A percentile compares a stretch with the other conserved stretches of the same genome.
phyloP scores from a whole-genome alignment of 1,284 basidiomycete species.

The Earliella scabrosa region DNA sequence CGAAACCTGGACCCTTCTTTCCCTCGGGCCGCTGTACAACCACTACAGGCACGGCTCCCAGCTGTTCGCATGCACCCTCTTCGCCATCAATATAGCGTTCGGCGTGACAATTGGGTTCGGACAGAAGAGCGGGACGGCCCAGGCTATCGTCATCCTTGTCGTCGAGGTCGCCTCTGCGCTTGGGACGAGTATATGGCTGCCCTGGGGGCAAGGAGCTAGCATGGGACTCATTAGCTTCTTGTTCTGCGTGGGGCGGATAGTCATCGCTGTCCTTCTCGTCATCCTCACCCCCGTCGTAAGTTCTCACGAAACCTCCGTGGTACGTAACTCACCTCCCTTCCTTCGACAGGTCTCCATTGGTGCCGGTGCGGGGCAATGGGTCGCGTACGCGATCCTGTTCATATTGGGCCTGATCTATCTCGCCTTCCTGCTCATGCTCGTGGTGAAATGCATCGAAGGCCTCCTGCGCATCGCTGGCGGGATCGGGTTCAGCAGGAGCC shows the following conservation, averaged over 20 bases:
- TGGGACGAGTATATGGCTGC: slow-evolving; percentile 90
- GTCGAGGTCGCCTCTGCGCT: slow-evolving; percentile 84
- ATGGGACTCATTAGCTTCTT: slow-evolving; percentile 95
- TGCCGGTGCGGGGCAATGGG: slow-evolving; percentile 81
- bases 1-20: slow-evolving; percentile 89
- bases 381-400: slow-evolving; percentile 90
- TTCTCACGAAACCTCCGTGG: slow-evolving; percentile 23
- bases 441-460: slow-evolving; percentile 87
- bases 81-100: slow-evolving; percentile 81
- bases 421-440: slow-evolving; percentile 78
- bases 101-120: slow-evolving; percentile 89
- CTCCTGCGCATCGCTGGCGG: slow-evolving; percentile 78
- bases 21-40: slow-evolving; percentile 94
- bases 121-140: slow-evolving; percentile 88
- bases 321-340: slow-evolving; percentile 18
- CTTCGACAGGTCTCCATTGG: slow-evolving; percentile 76
- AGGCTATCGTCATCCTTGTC: slow-evolving; percentile 88
- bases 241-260: slow-evolving; percentile 88
- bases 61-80: slow-evolving; percentile 83
- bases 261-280: slow-evolving; percentile 87
- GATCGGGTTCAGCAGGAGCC: slow-evolving; percentile 86
- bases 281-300: slow-evolving; percentile 88
- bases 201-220: slow-evolving; percentile 95
- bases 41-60: slow-evolving; percentile 92
- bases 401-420: slow-evolving; percentile 88